phyloP scores from a whole-genome alignment of 257 asterid genomes.

The Perilla frutescens region DNA sequence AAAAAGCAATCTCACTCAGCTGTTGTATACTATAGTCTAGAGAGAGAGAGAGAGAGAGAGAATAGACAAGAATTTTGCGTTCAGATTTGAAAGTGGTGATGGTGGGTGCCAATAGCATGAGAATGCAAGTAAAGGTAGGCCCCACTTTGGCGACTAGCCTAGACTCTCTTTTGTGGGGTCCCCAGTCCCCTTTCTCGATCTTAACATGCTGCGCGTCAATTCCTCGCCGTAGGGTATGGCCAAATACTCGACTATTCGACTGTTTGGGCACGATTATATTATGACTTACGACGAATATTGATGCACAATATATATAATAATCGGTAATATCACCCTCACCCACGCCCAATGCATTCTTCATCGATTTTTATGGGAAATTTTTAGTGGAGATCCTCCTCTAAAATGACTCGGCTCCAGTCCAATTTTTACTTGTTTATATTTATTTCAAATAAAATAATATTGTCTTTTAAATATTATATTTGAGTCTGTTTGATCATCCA shows the following conservation, averaged over 20 bases:
- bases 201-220: neutral
- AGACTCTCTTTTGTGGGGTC: neutral
- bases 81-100: constrained; percentile 30
- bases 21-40: neutral
- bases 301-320: too few species aligned
- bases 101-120: constrained; percentile 28
- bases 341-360: too few species aligned
- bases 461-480: too few species aligned
- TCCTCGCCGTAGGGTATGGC: neutral
- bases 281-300: too few species aligned
- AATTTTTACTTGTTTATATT: too few species aligned
- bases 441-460: too few species aligned
- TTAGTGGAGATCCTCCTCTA: too few species aligned
- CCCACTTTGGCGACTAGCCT: constrained; percentile 11
- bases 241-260: neutral
- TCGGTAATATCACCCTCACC: too few species aligned
- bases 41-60: neutral
- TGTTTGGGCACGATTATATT: too few species aligned
- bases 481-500: too few species aligned
- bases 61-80: constrained; percentile 20
- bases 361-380: too few species aligned
- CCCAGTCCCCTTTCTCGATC: neutral
- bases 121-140: constrained; percentile 34
- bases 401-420: too few species aligned
- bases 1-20: constrained; percentile 32